Evolutionary conservation across 1,284 basidiomycete species (phyloP), one percentile per base, ranked within the genome.

Genomic region (Cutaneotrichosporon sp.): DNA sequence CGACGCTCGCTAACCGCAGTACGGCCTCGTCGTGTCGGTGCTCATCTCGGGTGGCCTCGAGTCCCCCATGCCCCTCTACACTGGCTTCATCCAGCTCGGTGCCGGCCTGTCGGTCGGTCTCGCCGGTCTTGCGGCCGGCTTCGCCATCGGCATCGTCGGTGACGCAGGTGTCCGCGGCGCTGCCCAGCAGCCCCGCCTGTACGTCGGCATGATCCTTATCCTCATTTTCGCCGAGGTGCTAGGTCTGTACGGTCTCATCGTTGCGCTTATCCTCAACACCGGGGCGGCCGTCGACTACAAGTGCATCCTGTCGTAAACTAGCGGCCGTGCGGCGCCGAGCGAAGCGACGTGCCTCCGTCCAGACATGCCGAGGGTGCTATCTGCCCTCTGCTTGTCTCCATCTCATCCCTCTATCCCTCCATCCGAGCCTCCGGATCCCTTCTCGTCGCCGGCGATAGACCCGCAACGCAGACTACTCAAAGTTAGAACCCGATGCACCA

Each of bases 191-290:
- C 89, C 90, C 42, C 81, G 90, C 68, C 80, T 97, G 60, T 97
- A 91, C 77, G 93, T 97, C 67, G 89, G 71, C 54, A 74, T 74
- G 71, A 84, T 90, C 39, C 83, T 90, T 49, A 89, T 90, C 62
- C 84, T 93, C 70, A 94, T 94, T 75, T 93, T 96, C 72, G 90
- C 88, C 49, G 93, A 97, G 75, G 92, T 97, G 31, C 77, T 97
- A 67, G 79, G 79, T 72, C 75, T 80, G 17, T 80, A 80, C 71
- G 79, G 79, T 54, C 72, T 80, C 51, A 80, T 80, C 61, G 79
- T 80, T 55, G 79, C 79, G 29, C 70, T 80, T 31, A 79, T 80
- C 67, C 75, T 80, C 61, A 80, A 80, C 77, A 80, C 79, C 51
- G 71, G 69, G 54, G 65, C 68, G n/a, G 56, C 52, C 43, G 64